Evolutionary conservation across 345 rosid genomes (phyloP), one percentile per base, ranked within the genome.

Genomic region (Salix koriyanagi): DNA sequence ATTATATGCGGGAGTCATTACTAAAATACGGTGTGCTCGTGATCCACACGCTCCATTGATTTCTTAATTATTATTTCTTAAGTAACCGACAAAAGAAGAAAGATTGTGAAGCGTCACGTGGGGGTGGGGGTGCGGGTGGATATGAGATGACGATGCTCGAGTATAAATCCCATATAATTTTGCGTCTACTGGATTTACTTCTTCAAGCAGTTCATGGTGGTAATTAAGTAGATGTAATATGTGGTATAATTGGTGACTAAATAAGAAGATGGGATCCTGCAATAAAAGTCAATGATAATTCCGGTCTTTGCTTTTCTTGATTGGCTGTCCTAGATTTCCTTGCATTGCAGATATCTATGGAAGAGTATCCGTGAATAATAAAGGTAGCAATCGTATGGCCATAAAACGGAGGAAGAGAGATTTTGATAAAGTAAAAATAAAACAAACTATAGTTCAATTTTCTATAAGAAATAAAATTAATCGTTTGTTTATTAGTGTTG

Each of bases 271-370:
- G 14, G 7, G 48, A 50, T 44, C 36, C n/a, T 54, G 0, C 30
- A 8, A 48, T 48, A 4, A 69, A 82, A 76, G 85, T 84, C 71
- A 73, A 64, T 46, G 73, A 69, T 68, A 58, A 71, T 58, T 37
- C 62, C 62, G 58, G 69, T 46, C 32, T 30, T 3, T 30, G 32
- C 32, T 30, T 30, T 30, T 30, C 44, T 67, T 80, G 72, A 82
- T 80, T 73, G 79, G 81, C 41, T 70, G 76, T 71, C 69, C 42
- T 65, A 32, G 81, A 72, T 77, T 75, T 75, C 73, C 67, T 50
- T 79, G 81, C 11, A 6, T 56, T 9, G 30, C 54, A 30, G 39
- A 58, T 65, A 39, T 21, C 18, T n/a, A 13, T 18, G 25, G 44
- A 72, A 66, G 46, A 30, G 32, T 30, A 30, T 30, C 32, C 32